These are phyloP conservation scores for Globisporangium irregulare DNA, from an alignment of 352 stramenopile species.

Conservation along the genomic window DNA sequence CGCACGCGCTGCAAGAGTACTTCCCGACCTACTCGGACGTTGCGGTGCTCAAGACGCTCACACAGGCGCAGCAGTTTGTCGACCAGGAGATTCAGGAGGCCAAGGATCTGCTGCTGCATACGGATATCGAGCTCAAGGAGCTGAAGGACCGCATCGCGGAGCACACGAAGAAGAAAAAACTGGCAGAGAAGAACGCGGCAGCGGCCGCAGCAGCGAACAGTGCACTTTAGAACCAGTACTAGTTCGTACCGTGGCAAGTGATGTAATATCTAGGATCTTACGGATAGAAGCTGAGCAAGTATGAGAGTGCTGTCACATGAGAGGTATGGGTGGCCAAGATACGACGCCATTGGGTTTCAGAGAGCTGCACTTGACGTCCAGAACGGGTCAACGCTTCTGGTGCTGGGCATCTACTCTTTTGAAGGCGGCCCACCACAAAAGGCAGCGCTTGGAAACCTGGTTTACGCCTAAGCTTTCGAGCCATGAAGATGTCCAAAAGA, in stretches of 20 bases:
- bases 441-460: not conserved
- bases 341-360: not conserved
- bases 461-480: not conserved
- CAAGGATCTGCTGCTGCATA: slow-evolving; percentile 63
- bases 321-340: not conserved
- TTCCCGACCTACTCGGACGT: slow-evolving; percentile 89
- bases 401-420: not conserved
- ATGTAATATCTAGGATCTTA: not conserved
- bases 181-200: slow-evolving; percentile 47
- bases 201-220: slow-evolving; percentile 6
- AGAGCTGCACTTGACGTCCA: not conserved
- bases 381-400: not conserved
- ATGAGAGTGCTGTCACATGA: not conserved
- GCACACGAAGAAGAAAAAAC: slow-evolving; percentile 76
- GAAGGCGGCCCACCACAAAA: not conserved
- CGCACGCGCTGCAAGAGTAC: slow-evolving; percentile 76
- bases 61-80: slow-evolving; percentile 82
- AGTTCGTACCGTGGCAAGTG: not conserved
- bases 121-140: slow-evolving; percentile 73
- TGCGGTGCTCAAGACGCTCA: slow-evolving; percentile 81
- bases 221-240: not conserved
- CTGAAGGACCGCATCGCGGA: slow-evolving; percentile 72
- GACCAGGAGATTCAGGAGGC: slow-evolving; percentile 65
- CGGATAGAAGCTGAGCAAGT: not conserved
- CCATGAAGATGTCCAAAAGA: not conserved